Evolutionary conservation across 2,329 filamentous ascomycete genomes (phyloP), one percentile per base, ranked within the genome.

Genomic region (Phaeosphaeriaceae sp.): DNA sequence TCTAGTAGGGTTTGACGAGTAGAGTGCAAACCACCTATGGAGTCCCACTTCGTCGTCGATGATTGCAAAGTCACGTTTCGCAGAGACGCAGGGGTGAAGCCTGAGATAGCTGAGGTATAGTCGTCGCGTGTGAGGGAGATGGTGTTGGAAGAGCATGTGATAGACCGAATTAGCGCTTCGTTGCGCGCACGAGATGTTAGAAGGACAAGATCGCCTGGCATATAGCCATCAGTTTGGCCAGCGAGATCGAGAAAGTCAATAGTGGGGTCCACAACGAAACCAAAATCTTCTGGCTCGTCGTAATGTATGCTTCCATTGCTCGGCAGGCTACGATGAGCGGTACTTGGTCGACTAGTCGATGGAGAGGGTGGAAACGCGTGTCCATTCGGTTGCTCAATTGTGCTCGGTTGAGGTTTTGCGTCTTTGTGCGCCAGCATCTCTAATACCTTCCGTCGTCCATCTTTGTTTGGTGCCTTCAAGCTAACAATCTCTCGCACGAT

Each of bases 211-310:
- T 99, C 94, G 3, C 92, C 94, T 1, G 94, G 93, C 92, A 97
- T 97, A 70, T 97, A 99, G 1, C 94, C 94, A 68, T 99, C 94
- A 0, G 93, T 97, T 61, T 93, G 88, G 1, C 94, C 92, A 15
- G 95, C 92, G 47, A 99, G 82, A 56, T 97, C 93, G 7, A 97
- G 83, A 49, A 97, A 90, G 70, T 99, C 94, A 8, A 99, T 83
- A 40, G 88, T 83, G 0, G 84, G 77, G 49, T 92, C 88, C 5
- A 96, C 77, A 1, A 87, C 75, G 63, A 96, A 94, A 0, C 87
- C 88, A 15, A 71, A 71, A 15, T 67, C 66, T 38, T 66, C 61
- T 9, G 40, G 26, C 36, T 52, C 38, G 82, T 55, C 50, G 21
- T 63, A 54, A 15, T 65, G 61, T 44, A 64, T 45, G 66, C 70